phyloP scores from a whole-genome alignment of 352 stramenopile species.

The Globisporangium recalcitrans region DNA sequence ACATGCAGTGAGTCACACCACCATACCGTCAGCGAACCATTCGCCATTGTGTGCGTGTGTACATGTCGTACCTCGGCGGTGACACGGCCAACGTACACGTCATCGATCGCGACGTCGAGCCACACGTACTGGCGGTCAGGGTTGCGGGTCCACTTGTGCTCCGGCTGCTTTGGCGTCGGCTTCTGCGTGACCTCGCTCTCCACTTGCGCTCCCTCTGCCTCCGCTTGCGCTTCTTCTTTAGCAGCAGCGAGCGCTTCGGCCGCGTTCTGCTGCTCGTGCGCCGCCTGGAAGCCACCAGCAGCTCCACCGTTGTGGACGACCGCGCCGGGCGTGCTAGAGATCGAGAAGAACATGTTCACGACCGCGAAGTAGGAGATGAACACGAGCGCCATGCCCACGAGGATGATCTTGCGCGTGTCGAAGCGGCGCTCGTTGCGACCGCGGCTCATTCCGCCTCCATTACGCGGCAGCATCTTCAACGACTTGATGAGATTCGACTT shows the following conservation, averaged over 20 bases:
- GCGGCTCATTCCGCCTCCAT: constrained; percentile 5
- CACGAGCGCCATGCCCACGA: constrained; percentile 44
- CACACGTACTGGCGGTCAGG: constrained; percentile 79
- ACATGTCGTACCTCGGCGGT: constrained; percentile 47
- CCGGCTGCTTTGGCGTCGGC: neutral
- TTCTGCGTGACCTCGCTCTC: neutral
- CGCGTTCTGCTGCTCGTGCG: constrained; percentile 11
- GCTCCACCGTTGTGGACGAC: constrained; percentile 4
- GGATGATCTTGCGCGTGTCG: constrained; percentile 51
- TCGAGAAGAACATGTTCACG: constrained; percentile 61
- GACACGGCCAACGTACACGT: constrained; percentile 60
- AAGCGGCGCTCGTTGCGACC: constrained; percentile 14
- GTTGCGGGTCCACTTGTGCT: constrained; percentile 43
- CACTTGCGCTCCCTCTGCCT: neutral
- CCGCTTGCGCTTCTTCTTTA: neutral
- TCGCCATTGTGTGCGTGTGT: neutral
- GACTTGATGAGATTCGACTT: too few relatives aligned
- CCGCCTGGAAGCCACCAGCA: neutral
- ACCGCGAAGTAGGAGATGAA: constrained; percentile 64
- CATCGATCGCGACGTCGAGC: constrained; percentile 80
- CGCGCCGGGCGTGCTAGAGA: constrained; percentile 16
- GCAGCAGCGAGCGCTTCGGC: constrained; percentile 15
- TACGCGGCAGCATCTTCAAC: constrained; percentile 36
- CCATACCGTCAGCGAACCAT: neutral
- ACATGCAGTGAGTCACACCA: neutral